Evolutionary conservation across 495 filamentous ascomycete genomes (phyloP), one percentile per base, ranked within the genome.

Genomic region (Pyrenula massariospora): DNA sequence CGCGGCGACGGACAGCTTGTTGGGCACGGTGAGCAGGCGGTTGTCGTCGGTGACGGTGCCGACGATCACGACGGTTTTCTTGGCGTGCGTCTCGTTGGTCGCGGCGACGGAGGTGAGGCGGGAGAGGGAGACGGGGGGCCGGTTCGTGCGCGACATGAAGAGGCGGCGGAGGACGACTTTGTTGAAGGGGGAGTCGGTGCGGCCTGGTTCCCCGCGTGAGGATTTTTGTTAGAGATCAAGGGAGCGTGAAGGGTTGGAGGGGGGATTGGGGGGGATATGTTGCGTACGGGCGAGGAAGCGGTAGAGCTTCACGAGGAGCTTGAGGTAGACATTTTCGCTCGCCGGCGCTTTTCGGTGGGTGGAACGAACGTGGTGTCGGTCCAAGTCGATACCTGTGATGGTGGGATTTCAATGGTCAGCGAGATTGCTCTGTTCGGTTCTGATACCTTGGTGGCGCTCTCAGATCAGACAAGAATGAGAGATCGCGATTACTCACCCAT

Each of bases 261-360:
- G 5, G 15, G 15, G 31, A 42, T 15, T 5, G 31, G 31, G 15
- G 8, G 31, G 5, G 5, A 42, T 42, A 21, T 52, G 19, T 10
- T 22, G 84, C 90, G 76, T 87, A 95, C 92, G 91, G 65, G 91
- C 86, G 66, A 98, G 78, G 86, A 98, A 98, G 77, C 87, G 86
- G 84, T 97, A 98, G 24, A 98, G 88, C 85, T 96, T 96, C 76
- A 96, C 91, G 69, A 97, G 80, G 62, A 98, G 86, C 81, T 91
- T 89, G 67, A 96, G 80, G 77, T 96, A 97, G 63, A 91, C 89
- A 79, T 98, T 97, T 76, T 95, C 89, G 77, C 86, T 93, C 80
- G 97, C 96, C 60, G 93, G 87, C 59, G 92, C 92, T 84, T 88
- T 91, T 76, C 90, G 87, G 77, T 93, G 90, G 68, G 80, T 88